phyloP scores from a whole-genome alignment of 495 filamentous ascomycete genomes.

The Articulospora tetracladia region DNA sequence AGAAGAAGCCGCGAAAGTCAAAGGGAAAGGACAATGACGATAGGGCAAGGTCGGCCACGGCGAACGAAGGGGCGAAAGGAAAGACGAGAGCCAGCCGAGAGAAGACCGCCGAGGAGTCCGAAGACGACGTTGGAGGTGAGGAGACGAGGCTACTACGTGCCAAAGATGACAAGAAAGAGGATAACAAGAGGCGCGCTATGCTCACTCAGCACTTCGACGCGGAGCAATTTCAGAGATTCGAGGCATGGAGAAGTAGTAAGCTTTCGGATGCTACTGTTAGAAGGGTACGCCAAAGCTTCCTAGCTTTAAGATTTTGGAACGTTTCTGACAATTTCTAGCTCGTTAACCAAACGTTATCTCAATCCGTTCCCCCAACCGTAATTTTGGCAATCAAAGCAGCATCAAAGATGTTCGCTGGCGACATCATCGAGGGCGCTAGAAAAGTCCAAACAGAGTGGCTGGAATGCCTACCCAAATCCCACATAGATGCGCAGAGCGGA shows the following conservation, averaged over 20 bases:
- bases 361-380: constrained; percentile 76
- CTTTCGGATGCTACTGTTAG: constrained; percentile 48
- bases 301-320: not conserved
- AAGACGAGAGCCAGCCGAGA: constrained; percentile 20
- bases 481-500: constrained; percentile 44
- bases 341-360: constrained; percentile 83
- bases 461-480: constrained; percentile 31
- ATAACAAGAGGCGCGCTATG: constrained; percentile 55
- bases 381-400: constrained; percentile 76
- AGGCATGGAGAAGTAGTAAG: constrained; percentile 67
- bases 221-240: constrained; percentile 68
- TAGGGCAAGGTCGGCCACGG: constrained; percentile 41
- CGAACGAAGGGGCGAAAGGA: constrained; percentile 38
- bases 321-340: constrained; percentile 39
- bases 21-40: constrained; percentile 58
- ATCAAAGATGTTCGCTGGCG: constrained; percentile 79
- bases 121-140: constrained; percentile 63
- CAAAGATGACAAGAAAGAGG: constrained; percentile 65
- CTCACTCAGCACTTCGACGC: constrained; percentile 65
- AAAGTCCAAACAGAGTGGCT: constrained; percentile 78
- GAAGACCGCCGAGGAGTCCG: constrained; percentile 42
- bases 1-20: constrained; percentile 64
- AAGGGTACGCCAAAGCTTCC: constrained; percentile 35
- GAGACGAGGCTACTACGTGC: constrained; percentile 58
- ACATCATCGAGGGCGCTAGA: constrained; percentile 76